Evolutionary conservation across 2,329 filamentous ascomycete species (phyloP).

Genomic region (Arthrobotrys conoides): DNA sequence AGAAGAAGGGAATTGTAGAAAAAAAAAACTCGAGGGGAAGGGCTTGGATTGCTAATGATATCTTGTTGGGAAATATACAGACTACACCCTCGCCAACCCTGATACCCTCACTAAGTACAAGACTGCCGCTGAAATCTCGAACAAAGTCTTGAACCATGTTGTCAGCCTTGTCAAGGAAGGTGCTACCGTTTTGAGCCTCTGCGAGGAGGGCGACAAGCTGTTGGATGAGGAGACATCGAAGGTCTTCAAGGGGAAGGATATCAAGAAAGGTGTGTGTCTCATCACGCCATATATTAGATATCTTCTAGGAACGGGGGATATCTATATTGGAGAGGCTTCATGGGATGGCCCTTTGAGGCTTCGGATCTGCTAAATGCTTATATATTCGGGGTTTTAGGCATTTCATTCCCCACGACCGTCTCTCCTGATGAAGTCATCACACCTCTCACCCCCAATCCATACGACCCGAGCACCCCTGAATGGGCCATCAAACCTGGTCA

Average conservation of each 20-base stretch:
- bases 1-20: background rate
- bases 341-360: background rate
- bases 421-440: constrained; percentile 95
- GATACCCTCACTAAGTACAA: constrained; percentile 99
- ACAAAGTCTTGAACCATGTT: constrained; percentile 90
- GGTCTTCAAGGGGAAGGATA: constrained; percentile 99
- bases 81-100: constrained; percentile 90
- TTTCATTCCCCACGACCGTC: constrained; percentile 93
- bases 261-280: constrained; percentile 79
- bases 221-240: constrained; percentile 93
- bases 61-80: constrained; percentile 68
- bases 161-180: constrained; percentile 74
- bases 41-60: constrained; percentile 33
- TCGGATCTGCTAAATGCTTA: constrained; percentile 2
- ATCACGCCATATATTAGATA: background rate
- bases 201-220: constrained; percentile 94
- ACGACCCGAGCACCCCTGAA: constrained; percentile 87
- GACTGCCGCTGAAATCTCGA: constrained; percentile 92
- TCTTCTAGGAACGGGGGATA: background rate
- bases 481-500: constrained; percentile 86
- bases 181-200: constrained; percentile 88
- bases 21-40: background rate
- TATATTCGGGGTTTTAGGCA: constrained; percentile 71
- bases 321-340: background rate
- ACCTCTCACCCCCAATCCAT: constrained; percentile 91